phyloP scores from a whole-genome alignment of 2,329 filamentous ascomycete genomes.

The Trichoderma sp. region DNA sequence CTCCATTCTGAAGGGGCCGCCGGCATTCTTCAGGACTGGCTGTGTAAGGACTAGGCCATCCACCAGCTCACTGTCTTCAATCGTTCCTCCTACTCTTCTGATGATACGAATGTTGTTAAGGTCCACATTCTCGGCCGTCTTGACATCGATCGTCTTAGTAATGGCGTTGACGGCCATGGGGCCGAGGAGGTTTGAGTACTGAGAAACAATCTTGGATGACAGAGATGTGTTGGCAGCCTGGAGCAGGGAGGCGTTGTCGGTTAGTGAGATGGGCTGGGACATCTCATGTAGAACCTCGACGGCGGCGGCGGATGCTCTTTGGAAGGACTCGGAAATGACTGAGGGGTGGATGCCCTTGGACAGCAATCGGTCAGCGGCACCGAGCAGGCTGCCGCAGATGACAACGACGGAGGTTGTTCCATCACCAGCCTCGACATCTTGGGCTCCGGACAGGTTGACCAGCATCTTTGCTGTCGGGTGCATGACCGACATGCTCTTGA shows the following conservation, averaged over 20 bases:
- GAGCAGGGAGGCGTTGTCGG: slow-evolving; percentile 85
- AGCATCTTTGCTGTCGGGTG: slow-evolving; percentile 99
- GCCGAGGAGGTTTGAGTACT: slow-evolving; percentile 93
- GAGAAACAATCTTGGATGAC: slow-evolving; percentile 97
- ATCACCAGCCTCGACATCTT: slow-evolving; percentile 98
- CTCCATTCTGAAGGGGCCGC: slow-evolving; percentile 89
- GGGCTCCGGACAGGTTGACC: slow-evolving; percentile 93
- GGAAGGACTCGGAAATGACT: slow-evolving; percentile 96
- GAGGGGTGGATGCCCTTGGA: slow-evolving; percentile 96
- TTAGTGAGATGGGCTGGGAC: slow-evolving; percentile 89
- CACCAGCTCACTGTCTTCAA: slow-evolving; percentile 97
- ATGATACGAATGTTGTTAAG: slow-evolving; percentile 94
- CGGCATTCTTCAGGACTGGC: slow-evolving; percentile 88
- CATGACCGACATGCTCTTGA: slow-evolving; percentile 98
- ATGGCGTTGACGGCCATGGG: slow-evolving; percentile 98
- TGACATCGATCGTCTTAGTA: slow-evolving; percentile 91
- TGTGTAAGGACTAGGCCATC: slow-evolving; percentile 94
- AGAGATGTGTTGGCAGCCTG: slow-evolving; percentile 97
- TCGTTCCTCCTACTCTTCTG: slow-evolving; percentile 97
- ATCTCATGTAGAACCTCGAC: slow-evolving; percentile 92
- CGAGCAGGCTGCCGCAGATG: slow-evolving; percentile 92
- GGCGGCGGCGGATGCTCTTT: slow-evolving; percentile 86
- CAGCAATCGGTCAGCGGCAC: slow-evolving; percentile 88
- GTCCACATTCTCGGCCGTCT: slow-evolving; percentile 95
- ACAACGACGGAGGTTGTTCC: slow-evolving; percentile 98